phyloP scores from a whole-genome alignment of 345 rosid species.

The Theobroma cacao region DNA sequence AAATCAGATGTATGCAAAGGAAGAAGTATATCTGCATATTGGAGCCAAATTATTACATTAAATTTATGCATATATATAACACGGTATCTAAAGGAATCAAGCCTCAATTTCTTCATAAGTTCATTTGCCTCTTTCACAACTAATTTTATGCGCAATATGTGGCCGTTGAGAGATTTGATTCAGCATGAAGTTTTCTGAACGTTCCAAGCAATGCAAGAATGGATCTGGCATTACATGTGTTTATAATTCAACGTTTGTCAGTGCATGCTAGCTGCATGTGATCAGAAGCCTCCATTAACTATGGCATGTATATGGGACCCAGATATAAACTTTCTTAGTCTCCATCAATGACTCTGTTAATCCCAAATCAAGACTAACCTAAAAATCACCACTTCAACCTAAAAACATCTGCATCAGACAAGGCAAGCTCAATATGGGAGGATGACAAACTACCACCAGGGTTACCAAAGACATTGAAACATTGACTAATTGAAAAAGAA shows the following conservation, averaged over 20 bases:
- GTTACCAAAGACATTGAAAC: not conserved
- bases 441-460: not conserved
- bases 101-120: too few relatives aligned
- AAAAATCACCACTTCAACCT: not conserved
- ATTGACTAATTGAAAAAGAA: not conserved
- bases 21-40: not conserved
- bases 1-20: too few relatives aligned
- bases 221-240: too few relatives aligned
- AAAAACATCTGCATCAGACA: not conserved
- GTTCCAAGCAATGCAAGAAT: not conserved
- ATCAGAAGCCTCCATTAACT: not conserved
- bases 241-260: too few relatives aligned
- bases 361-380: not conserved
- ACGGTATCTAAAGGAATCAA: not conserved
- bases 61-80: too few relatives aligned
- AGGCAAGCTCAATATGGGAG: not conserved
- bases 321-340: not conserved
- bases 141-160: too few relatives aligned
- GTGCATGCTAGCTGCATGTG: too few relatives aligned
- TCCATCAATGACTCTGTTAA: not conserved
- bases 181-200: too few relatives aligned
- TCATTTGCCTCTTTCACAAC: too few relatives aligned
- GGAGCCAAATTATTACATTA: not conserved
- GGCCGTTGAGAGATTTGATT: too few relatives aligned
- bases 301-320: not conserved